phyloP scores from a whole-genome alignment of 805 yeast genomes.

The Candida hungchunana region DNA sequence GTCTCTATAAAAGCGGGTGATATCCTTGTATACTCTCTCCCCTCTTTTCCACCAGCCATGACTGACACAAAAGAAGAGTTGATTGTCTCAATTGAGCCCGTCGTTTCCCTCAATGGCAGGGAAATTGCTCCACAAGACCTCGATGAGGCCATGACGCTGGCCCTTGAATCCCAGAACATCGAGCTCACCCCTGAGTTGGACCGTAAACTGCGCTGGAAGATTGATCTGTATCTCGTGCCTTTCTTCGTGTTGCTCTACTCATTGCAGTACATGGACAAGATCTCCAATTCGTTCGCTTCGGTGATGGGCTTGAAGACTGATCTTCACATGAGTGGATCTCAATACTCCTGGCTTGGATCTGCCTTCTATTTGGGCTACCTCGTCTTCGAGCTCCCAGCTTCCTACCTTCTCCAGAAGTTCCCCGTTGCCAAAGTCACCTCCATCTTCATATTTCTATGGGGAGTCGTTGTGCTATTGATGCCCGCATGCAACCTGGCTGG shows the following conservation, averaged over 20 bases:
- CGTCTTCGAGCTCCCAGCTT: slow-evolving; percentile 48
- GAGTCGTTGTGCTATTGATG: slow-evolving; percentile 48
- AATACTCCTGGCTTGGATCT: slow-evolving; percentile 54
- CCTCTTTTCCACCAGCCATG: no score
- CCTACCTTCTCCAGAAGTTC: slow-evolving; percentile 45
- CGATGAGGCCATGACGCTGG: slow-evolving; percentile 43
- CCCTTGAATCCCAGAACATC: slow-evolving; percentile 31
- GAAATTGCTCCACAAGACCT: slow-evolving; percentile 24
- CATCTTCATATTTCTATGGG: slow-evolving; percentile 56
- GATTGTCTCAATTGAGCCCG: no score
- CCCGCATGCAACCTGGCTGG: slow-evolving; percentile 40
- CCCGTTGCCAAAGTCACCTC: slow-evolving; percentile 52
- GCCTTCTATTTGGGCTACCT: slow-evolving; percentile 64
- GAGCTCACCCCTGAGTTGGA: slow-evolving; percentile 31
- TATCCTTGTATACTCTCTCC: no score
- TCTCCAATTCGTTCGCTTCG: slow-evolving; percentile 43
- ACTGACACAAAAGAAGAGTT: no score
- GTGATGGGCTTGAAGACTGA: slow-evolving; percentile 47
- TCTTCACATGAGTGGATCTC: slow-evolving; percentile 39
- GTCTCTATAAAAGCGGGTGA: no score
- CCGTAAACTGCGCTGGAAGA: slow-evolving; percentile 39
- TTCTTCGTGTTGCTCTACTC: slow-evolving; percentile 45
- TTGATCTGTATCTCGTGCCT: slow-evolving; percentile 49
- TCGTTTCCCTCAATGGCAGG: slow-evolving; percentile 14
- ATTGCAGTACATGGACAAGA: slow-evolving; percentile 58